Evolutionary conservation across 345 rosid species (phyloP).

Genomic region (Arabidopsis arenosa): DNA sequence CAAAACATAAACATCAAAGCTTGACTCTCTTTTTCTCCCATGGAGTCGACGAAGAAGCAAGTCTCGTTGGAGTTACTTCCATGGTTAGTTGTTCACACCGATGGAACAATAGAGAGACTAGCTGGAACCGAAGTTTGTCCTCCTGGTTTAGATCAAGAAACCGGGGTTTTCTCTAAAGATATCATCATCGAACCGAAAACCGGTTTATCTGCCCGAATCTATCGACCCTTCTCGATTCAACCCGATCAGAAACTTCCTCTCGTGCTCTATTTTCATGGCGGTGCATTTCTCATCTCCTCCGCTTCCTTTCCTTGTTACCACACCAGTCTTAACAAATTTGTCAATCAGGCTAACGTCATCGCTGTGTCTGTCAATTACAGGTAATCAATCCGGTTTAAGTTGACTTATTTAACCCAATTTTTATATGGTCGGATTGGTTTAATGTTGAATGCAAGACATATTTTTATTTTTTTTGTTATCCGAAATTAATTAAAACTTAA

Average conservation of each 20-base stretch:
- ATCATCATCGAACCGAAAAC: constrained; percentile 56
- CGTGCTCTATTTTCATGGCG: constrained; percentile 80
- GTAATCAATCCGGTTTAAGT: constrained; percentile 25
- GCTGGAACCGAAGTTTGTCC: constrained; percentile 57
- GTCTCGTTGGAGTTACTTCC: constrained; percentile 61
- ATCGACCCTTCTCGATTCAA: constrained; percentile 51
- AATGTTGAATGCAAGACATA: too few species aligned
- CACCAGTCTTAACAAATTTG: constrained; percentile 60
- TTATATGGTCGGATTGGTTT: too few species aligned
- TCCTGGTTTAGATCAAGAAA: constrained; percentile 65
- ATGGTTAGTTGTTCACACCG: constrained; percentile 59
- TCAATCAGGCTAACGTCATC: constrained; percentile 57
- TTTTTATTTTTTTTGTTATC: too few species aligned
- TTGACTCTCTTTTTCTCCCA: constrained; percentile 17
- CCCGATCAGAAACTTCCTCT: constrained; percentile 58
- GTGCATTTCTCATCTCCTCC: constrained; percentile 72
- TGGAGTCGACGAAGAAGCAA: constrained; percentile 53
- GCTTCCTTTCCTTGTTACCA: constrained; percentile 69
- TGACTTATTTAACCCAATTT: not conserved
- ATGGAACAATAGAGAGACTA: constrained; percentile 65
- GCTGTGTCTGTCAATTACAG: constrained; percentile 73
- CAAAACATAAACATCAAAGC: constrained; percentile 3
- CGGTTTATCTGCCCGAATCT: constrained; percentile 64
- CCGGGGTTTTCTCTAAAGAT: constrained; percentile 68
- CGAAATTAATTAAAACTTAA: too few species aligned